Percentiles rank a stretch among this genome's conserved stretches.
These are phyloP conservation scores for Friedmanniomyces simplex DNA, from an alignment of 495 filamentous ascomycete species.

Conservation along the genomic window DNA sequence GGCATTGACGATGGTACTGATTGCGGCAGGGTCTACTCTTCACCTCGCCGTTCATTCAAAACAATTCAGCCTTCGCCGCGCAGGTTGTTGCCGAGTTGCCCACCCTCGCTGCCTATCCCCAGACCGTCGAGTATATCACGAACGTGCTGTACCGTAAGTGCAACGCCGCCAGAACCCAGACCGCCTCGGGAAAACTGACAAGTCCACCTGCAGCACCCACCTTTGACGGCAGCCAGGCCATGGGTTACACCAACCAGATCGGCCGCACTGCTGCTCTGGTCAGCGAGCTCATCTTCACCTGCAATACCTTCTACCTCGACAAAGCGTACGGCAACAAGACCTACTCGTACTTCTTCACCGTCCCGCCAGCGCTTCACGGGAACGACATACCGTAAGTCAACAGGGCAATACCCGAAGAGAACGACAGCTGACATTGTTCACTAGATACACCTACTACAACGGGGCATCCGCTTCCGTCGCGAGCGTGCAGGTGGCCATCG, in stretches of 20 bases:
- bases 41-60: slow-evolving; percentile 32
- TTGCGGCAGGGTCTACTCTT: slow-evolving; percentile 39
- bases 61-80: slow-evolving; percentile 26
- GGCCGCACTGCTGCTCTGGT: slow-evolving; percentile 28
- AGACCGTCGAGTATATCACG: slow-evolving; percentile 28
- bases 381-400: slow-evolving; percentile 37
- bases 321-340: slow-evolving; percentile 41
- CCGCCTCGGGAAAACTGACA: neutral
- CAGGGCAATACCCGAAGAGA: slow-evolving; percentile 32
- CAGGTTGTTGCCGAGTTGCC: slow-evolving; percentile 24
- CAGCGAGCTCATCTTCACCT: slow-evolving; percentile 39
- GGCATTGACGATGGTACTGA: neutral
- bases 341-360: slow-evolving; percentile 50
- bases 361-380: slow-evolving; percentile 48
- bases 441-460: slow-evolving; percentile 32
- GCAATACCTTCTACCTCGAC: slow-evolving; percentile 39
- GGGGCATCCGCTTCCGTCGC: slow-evolving; percentile 33
- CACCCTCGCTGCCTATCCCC: slow-evolving; percentile 15
- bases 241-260: slow-evolving; percentile 37
- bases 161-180: neutral
- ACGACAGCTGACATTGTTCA: neutral
- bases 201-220: slow-evolving; percentile 19
- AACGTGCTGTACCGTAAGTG: slow-evolving; percentile 32
- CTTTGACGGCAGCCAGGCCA: slow-evolving; percentile 35
- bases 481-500: slow-evolving; percentile 39